These are phyloP conservation scores for Cryptosporidium canis DNA, from an alignment of 169 alveolate species.

Conservation along the genomic window DNA sequence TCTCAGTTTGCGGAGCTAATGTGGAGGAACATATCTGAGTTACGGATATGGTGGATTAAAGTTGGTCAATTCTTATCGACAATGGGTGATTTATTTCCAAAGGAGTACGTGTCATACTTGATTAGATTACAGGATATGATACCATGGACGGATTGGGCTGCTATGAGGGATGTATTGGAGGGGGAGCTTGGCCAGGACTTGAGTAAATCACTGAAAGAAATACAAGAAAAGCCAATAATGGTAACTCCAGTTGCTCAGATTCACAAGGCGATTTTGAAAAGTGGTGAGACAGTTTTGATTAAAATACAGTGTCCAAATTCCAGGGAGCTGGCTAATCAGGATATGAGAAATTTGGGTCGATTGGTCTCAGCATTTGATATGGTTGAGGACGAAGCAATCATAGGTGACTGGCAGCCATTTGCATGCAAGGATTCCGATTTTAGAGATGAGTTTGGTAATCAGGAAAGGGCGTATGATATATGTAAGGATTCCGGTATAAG, in stretches of 20 bases:
- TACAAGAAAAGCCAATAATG: constrained; percentile 82
- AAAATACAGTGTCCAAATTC: constrained; percentile 85
- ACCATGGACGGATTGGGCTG: constrained; percentile 83
- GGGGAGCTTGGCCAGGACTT: constrained; percentile 82
- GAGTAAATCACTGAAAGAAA: constrained; percentile 74
- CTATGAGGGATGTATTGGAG: constrained; percentile 80
- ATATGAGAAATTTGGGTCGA: constrained; percentile 80
- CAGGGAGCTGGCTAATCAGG: constrained; percentile 81
- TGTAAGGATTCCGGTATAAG: constrained; percentile 80
- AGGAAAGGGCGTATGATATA: constrained; percentile 81
- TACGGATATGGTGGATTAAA: constrained; percentile 92
- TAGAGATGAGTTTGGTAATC: constrained; percentile 82
- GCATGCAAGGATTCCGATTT: constrained; percentile 88
- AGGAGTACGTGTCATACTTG: constrained; percentile 85
- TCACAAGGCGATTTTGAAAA: constrained; percentile 80
- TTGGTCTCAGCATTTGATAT: constrained; percentile 84
- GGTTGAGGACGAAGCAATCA: constrained; percentile 79
- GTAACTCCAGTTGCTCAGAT: constrained; percentile 89
- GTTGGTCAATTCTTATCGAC: constrained; percentile 92
- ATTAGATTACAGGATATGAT: constrained; percentile 88
- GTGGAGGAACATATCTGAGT: constrained; percentile 85
- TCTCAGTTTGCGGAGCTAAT: constrained; percentile 87
- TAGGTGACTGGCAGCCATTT: constrained; percentile 89
- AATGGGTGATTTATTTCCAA: constrained; percentile 88
- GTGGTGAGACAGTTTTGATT: constrained; percentile 81